Evolutionary conservation across 345 rosid species (phyloP), one percentile per base, ranked within the genome.

Genomic region (Gynandropsis gynandra): DNA sequence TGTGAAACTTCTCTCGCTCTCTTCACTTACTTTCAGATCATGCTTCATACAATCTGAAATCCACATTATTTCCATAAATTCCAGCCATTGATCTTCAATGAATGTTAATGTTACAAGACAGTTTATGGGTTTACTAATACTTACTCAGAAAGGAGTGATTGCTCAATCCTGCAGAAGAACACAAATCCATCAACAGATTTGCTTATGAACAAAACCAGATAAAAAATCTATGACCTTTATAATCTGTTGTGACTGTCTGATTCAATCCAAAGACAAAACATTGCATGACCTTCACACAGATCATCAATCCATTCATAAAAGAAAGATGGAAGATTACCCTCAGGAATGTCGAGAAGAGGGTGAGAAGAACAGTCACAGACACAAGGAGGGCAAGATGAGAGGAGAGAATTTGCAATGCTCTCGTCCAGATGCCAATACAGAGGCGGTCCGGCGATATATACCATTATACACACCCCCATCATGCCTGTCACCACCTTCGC

Each of bases 351-450:
- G n/a, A n/a, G n/a, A n/a, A 58, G 73, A 54, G 80, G 79, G 16
- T 64, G 74, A 41, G 71, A 70, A 50, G 88, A 79, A 65, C 85
- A 82, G 59, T 81, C 85, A 61, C 89, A 81, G 27, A 54, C 21
- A 66, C 82, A 79, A 44, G 65, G 65, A 51, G 78, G 77, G 16
- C 85, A 81, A 46, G 70, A 42, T n/a, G n/a, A n/a, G n/a, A n/a
- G n/a, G n/a, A n/a, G n/a, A n/a, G n/a, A n/a, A n/a, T n/a, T n/a
- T n/a, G n/a, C n/a, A n/a, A n/a, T n/a, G n/a, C n/a, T n/a, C n/a
- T n/a, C n/a, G n/a, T n/a, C n/a, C n/a, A n/a, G n/a, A n/a, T n/a
- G n/a, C n/a, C n/a, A n/a, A n/a, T n/a, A n/a, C n/a, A n/a, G n/a
- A n/a, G n/a, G n/a, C n/a, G n/a, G n/a, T n/a, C n/a, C n/a, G n/a